Conservation (phyloP, 2,329 filamentous ascomycete species). For the Myriosclerotinia duriaeana region DNA sequence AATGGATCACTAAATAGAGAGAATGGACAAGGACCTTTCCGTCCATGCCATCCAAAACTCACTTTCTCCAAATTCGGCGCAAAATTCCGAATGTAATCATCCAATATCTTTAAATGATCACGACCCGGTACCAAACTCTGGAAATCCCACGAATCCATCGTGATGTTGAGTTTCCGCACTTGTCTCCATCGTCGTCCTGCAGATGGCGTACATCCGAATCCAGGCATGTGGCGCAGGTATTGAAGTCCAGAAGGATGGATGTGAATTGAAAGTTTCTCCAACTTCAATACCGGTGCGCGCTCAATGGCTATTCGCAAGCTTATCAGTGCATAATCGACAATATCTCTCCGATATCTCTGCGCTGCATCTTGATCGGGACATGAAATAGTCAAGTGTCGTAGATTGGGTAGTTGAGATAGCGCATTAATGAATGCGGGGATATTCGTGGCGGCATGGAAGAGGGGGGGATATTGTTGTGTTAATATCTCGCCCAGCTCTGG, state of each 20-base stretch:
- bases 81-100: slow-evolving; percentile 75
- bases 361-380: slow-evolving; percentile 70
- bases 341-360: slow-evolving; percentile 71
- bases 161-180: slow-evolving; percentile 71
- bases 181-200: slow-evolving; percentile 74
- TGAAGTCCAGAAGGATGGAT: slow-evolving; percentile 75
- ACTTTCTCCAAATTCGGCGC: slow-evolving; percentile 66
- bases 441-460: slow-evolving; percentile 88
- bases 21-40: slow-evolving; percentile 71
- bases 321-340: slow-evolving; percentile 86
- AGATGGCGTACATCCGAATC: slow-evolving; percentile 72
- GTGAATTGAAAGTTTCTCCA: slow-evolving; percentile 70
- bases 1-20: slow-evolving; percentile 64
- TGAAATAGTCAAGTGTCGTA: slow-evolving; percentile 72
- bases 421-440: slow-evolving; percentile 79
- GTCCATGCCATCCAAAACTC: slow-evolving; percentile 74
- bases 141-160: slow-evolving; percentile 70
- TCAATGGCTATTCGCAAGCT: slow-evolving; percentile 83
- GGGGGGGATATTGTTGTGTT: slow-evolving; percentile 80
- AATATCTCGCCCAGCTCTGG: slow-evolving; percentile 76
- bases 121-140: slow-evolving; percentile 57
- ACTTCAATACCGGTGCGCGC: slow-evolving; percentile 62
- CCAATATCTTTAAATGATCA: slow-evolving; percentile 75
- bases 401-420: slow-evolving; percentile 64
- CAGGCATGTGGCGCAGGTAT: slow-evolving; percentile 72